phyloP scores from a whole-genome alignment of 352 stramenopile species.

The Thalassiosira sp. region DNA sequence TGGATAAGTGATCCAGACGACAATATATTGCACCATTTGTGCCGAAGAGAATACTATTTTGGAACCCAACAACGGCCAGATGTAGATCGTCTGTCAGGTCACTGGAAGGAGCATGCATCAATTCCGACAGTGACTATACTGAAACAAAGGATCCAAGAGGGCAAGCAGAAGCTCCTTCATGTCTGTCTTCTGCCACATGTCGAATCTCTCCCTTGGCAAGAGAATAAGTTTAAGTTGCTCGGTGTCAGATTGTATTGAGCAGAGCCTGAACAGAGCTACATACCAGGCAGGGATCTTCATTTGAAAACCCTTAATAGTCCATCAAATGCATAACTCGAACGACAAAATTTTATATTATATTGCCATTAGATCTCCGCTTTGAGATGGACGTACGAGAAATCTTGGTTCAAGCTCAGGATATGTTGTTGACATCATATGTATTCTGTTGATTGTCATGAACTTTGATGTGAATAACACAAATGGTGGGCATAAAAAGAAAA shows the following conservation, averaged over 20 bases:
- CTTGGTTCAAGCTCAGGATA: too few species aligned
- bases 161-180: slow-evolving; percentile 28
- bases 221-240: slow-evolving; percentile 33
- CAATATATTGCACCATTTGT: neutral
- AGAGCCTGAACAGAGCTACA: neutral
- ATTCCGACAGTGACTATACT: slow-evolving; percentile 38
- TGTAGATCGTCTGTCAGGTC: slow-evolving; percentile 11
- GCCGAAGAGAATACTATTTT: neutral
- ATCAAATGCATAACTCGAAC: too few species aligned
- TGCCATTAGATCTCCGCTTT: too few species aligned
- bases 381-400: too few species aligned
- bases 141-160: slow-evolving; percentile 24
- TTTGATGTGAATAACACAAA: too few species aligned
- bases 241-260: neutral
- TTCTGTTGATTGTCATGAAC: too few species aligned
- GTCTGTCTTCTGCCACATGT: slow-evolving; percentile 38
- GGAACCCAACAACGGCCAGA: neutral
- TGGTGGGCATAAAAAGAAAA: too few species aligned
- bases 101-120: slow-evolving; percentile 27
- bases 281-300: too few species aligned
- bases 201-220: neutral
- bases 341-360: too few species aligned
- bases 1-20: slow-evolving; percentile 17
- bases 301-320: too few species aligned
- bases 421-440: too few species aligned